phyloP scores from a whole-genome alignment of 768 basidiomycete species.

The Solioccasus polychromus region DNA sequence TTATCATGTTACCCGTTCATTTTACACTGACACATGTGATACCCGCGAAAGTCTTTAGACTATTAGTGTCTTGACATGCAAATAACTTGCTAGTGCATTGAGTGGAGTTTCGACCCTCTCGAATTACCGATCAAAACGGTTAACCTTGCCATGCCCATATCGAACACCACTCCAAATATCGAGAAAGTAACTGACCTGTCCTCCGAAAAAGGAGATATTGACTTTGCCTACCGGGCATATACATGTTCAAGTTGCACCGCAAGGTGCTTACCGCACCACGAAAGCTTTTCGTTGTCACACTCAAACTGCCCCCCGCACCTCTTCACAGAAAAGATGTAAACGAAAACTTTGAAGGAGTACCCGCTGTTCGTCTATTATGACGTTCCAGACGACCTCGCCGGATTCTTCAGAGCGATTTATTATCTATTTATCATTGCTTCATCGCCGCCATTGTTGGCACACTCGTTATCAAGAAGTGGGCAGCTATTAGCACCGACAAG shows the following conservation, averaged over 20 bases:
- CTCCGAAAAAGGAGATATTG: too few species aligned
- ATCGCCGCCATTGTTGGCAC: too few species aligned
- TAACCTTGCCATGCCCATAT: too few species aligned
- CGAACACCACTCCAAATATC: not conserved
- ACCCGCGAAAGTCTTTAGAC: not conserved
- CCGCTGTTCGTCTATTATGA: not conserved
- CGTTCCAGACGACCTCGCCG: not conserved
- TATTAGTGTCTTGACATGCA: too few species aligned
- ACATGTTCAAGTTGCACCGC: constrained; percentile 1
- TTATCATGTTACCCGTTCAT: constrained; percentile 13
- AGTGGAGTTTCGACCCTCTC: too few species aligned
- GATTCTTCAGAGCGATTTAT: not conserved
- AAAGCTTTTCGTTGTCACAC: not conserved
- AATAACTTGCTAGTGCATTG: too few species aligned
- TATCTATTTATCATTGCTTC: not conserved
- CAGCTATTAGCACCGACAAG: not conserved
- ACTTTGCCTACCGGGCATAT: too few species aligned
- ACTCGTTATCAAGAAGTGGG: too few species aligned
- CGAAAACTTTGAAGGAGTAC: not conserved
- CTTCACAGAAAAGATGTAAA: not conserved
- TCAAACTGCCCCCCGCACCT: too few species aligned
- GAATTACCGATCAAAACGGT: too few species aligned
- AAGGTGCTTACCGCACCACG: not conserved
- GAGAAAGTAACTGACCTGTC: not conserved
- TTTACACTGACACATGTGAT: not conserved